Evolutionary conservation across 1,284 basidiomycete genomes (phyloP), one percentile per base, ranked within the genome.

Genomic region (Inonotus obliquus): DNA sequence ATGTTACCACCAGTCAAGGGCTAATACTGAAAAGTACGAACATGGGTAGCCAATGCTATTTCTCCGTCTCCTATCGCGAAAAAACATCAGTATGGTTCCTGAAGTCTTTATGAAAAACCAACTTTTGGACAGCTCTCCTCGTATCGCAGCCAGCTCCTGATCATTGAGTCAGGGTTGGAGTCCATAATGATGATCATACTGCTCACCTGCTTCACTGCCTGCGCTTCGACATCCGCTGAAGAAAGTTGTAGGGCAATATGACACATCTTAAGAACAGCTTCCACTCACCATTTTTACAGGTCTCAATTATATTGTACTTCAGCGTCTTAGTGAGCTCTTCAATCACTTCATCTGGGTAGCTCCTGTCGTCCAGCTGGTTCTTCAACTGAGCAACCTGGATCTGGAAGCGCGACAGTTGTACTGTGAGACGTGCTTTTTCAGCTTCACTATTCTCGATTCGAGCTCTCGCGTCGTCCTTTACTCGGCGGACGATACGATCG

Each of bases 261-360:
- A 39, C 13, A 23, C n/a, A 21, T 23, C 11, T 6, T 13, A 7
- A 23, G 2, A 4, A 35, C 29, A 10, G 9, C 13, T 52, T 2
- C 13, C 32, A 35, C 51, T 48, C 39, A 61, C 59, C 59, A 9
- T 32, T 56, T 19, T 61, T 32, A 38, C 52, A 56, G 35, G 37
- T 61, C 13, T 47, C 54, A 7, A 37, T 35, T 14, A 61, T 51
- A 4, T 39, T 44, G 35, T 54, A 25, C 27, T 39, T 29, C 44
- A 63, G 32, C n/a, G 37, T 60, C 21, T 57, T 37, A 14, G 59
- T 53, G 41, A 63, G 44, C 7, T 41, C 54, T 35, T 63, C 51
- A n/a, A 63, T 45, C 0, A 60, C 23, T 9, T 63, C 62, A 44
- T 63, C 62, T 4, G 58, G 58, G 52, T 60, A 63, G 44, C 41